phyloP scores from a whole-genome alignment of 768 basidiomycete species.

The Phaeotremella skinneri region DNA sequence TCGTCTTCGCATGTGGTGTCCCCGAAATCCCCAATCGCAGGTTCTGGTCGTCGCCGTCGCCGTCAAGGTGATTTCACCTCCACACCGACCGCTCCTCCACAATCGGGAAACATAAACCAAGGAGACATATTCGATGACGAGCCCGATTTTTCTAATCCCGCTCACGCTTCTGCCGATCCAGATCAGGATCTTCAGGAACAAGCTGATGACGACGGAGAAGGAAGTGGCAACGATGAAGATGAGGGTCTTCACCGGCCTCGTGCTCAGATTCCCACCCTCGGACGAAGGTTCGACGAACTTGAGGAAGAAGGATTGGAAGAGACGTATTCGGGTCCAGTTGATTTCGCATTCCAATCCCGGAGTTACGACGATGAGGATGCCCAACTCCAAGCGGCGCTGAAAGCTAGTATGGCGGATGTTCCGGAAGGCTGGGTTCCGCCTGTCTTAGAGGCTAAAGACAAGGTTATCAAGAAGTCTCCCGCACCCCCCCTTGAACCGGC shows the following conservation, averaged over 20 bases:
- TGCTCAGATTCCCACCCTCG: slow-evolving; percentile 21
- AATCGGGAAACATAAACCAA: not conserved
- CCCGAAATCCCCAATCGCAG: not conserved
- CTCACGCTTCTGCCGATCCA: slow-evolving; percentile 49
- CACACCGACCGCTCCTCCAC: slow-evolving; percentile 7
- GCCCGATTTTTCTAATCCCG: slow-evolving; percentile 9
- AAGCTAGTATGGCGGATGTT: slow-evolving; percentile 69
- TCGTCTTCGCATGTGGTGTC: slow-evolving; percentile 16
- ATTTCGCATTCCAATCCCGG: slow-evolving; percentile 34
- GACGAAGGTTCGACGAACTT: slow-evolving; percentile 8
- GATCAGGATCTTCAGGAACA: slow-evolving; percentile 56
- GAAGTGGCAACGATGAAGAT: slow-evolving; percentile 28
- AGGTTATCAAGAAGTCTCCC: not conserved
- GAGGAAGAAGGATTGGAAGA: slow-evolving; percentile 8
- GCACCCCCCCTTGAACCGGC: not conserved
- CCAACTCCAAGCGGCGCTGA: slow-evolving; percentile 80
- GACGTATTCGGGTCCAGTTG: slow-evolving; percentile 27
- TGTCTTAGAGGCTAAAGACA: slow-evolving; percentile 25
- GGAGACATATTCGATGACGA: slow-evolving; percentile 21
- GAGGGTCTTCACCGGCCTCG: slow-evolving; percentile 24
- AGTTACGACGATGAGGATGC: slow-evolving; percentile 75
- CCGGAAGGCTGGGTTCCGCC: slow-evolving; percentile 58
- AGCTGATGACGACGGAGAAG: slow-evolving; percentile 31
- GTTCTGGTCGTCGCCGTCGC: slow-evolving; percentile 14
- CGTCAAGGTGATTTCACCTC: slow-evolving; percentile 35